Evolutionary conservation across 176 grass and related monocot genomes (phyloP).

Genomic region (Echinochloa phyllopogon): DNA sequence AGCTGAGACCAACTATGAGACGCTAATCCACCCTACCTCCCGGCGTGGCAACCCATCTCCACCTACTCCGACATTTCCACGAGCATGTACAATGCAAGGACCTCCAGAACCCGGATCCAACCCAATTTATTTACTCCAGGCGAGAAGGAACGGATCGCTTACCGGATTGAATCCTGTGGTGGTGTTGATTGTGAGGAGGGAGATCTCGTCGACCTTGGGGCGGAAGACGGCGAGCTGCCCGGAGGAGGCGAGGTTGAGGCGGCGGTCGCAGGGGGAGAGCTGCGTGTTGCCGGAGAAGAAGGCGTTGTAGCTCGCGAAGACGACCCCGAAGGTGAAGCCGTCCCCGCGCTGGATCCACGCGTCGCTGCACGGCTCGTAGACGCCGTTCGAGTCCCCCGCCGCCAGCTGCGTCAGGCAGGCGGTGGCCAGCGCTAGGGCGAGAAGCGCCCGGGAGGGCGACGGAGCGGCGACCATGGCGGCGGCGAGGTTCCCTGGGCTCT

Average conservation of each 20-base stretch:
- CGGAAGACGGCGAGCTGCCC: constrained; percentile 88
- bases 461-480: constrained; percentile 15
- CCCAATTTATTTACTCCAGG: not conserved
- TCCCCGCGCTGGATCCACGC: constrained; percentile 80
- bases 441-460: not conserved
- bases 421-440: constrained; percentile 14
- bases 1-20: constrained; percentile 11
- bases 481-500: constrained; percentile 23
- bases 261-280: constrained; percentile 94
- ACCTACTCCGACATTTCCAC: constrained; percentile 44
- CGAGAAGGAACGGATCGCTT: constrained; percentile 19
- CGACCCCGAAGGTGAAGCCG: constrained; percentile 91
- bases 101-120: not conserved
- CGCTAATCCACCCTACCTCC: not conserved
- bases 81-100: constrained; percentile 14
- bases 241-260: constrained; percentile 64
- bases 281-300: constrained; percentile 68
- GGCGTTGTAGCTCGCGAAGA: constrained; percentile 55
- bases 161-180: constrained; percentile 76
- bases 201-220: constrained; percentile 97
- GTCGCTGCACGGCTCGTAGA: constrained; percentile 83
- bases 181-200: constrained; percentile 96
- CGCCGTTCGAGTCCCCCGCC: constrained; percentile 61
- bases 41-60: not conserved
- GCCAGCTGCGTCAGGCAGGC: constrained; percentile 34